Evolutionary conservation across 2,329 filamentous ascomycete species (phyloP).

Genomic region (Berkeleyomyces rouxiae): DNA sequence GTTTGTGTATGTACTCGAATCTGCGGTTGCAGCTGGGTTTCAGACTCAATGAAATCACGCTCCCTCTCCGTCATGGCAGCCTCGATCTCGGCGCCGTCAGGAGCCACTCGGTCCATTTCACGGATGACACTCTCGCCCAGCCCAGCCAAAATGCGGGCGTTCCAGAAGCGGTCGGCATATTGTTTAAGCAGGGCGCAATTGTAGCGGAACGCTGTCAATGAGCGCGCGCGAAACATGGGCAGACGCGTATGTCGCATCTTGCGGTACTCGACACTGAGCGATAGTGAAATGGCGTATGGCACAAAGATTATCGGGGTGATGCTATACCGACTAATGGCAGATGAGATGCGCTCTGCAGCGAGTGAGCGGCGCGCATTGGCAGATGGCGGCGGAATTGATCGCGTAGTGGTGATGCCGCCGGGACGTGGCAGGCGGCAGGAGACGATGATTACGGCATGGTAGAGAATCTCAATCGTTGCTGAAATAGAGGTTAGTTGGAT

Average conservation of each 20-base stretch:
- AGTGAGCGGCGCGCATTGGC: constrained; percentile 41
- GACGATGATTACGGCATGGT: constrained; percentile 46
- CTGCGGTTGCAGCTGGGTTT: not conserved
- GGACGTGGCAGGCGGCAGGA: constrained; percentile 38
- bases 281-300: constrained; percentile 43
- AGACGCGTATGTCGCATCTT: constrained; percentile 46
- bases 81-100: constrained; percentile 26
- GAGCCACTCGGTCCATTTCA: constrained; percentile 39
- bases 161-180: constrained; percentile 42
- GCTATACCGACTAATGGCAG: constrained; percentile 34
- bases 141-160: constrained; percentile 35
- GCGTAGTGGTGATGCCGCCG: constrained; percentile 24
- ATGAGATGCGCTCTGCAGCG: constrained; percentile 40
- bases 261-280: constrained; percentile 44
- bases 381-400: constrained; percentile 29
- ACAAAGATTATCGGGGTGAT: constrained; percentile 40
- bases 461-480: constrained; percentile 46
- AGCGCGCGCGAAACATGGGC: constrained; percentile 40
- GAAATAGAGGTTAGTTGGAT: constrained; percentile 15
- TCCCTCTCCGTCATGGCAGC: constrained; percentile 15
- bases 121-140: constrained; percentile 38
- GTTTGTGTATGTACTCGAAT: not conserved
- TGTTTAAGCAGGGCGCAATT: constrained; percentile 36
- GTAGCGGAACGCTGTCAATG: constrained; percentile 35
- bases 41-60: not conserved